Evolutionary conservation across 2,329 filamentous ascomycete species (phyloP).

Genomic region (Epichloe sibirici): DNA sequence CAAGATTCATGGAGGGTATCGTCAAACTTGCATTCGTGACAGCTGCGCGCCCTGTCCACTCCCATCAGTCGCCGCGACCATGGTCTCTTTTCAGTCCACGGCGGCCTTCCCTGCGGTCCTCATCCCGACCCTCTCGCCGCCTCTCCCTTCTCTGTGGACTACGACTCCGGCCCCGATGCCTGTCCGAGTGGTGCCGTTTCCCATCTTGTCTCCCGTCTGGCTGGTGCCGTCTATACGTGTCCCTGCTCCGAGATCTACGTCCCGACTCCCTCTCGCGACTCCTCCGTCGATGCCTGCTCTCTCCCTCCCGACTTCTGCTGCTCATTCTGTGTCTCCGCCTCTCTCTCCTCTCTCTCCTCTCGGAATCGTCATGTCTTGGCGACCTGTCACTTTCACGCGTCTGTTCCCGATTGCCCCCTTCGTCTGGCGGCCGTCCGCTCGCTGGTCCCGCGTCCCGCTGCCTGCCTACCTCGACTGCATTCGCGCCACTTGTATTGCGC

Average conservation of each 20-base stretch:
- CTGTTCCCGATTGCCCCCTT: slow-evolving; percentile 14
- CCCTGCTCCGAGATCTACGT: slow-evolving; percentile 9
- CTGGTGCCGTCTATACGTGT: slow-evolving; percentile 3
- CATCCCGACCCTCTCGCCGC: slow-evolving; percentile 10
- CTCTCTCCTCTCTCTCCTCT: slow-evolving; percentile 19
- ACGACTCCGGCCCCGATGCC: slow-evolving; percentile 4
- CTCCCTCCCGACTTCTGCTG: slow-evolving; percentile 20
- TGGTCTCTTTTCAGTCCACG: slow-evolving; percentile 11
- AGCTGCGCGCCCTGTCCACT: too few species aligned
- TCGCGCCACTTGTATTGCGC: slow-evolving; percentile 47
- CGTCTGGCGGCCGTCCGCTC: slow-evolving; percentile 11
- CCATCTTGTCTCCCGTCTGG: slow-evolving; percentile 2
- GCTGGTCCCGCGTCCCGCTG: slow-evolving; percentile 23
- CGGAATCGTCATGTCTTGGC: slow-evolving; percentile 19
- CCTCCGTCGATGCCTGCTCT: slow-evolving; percentile 19
- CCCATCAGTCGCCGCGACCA: slow-evolving; percentile 1
- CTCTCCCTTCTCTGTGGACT: slow-evolving; percentile 8
- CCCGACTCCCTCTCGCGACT: slow-evolving; percentile 7
- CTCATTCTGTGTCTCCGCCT: slow-evolving; percentile 18
- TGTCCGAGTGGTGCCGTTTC: slow-evolving; percentile 4
- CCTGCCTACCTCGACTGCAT: slow-evolving; percentile 52
- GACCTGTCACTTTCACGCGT: slow-evolving; percentile 16
- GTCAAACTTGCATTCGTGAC: not conserved
- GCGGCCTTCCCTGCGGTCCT: slow-evolving; percentile 8
- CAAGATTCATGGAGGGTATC: not conserved